Evolutionary conservation across 768 basidiomycete genomes (phyloP).

Genomic region (Daedaleopsis sinensis): DNA sequence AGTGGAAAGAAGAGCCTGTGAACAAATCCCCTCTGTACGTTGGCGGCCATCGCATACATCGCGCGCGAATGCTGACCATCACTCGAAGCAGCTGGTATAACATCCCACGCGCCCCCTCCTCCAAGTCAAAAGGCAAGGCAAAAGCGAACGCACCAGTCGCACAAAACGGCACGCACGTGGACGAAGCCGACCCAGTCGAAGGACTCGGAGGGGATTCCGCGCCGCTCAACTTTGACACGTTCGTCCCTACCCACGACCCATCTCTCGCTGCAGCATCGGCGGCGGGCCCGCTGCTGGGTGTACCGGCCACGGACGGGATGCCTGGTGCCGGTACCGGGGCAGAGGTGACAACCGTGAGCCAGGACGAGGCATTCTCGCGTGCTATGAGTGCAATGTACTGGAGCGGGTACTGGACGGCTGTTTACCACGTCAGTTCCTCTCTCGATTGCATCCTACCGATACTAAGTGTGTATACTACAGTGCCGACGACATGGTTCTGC

Average conservation of each 20-base stretch:
- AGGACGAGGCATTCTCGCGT: slow-evolving; percentile 77
- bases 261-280: slow-evolving; percentile 46
- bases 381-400: slow-evolving; percentile 85
- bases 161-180: neutral
- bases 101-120: slow-evolving; percentile 42
- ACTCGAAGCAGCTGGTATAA: slow-evolving; percentile 73
- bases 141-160: slow-evolving; percentile 1
- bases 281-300: slow-evolving; percentile 16
- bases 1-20: slow-evolving; percentile 71
- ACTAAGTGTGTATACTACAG: neutral
- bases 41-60: neutral
- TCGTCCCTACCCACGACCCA: slow-evolving; percentile 70
- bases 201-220: slow-evolving; percentile 50
- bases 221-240: slow-evolving; percentile 72
- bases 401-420: slow-evolving; percentile 86
- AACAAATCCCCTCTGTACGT: slow-evolving; percentile 72
- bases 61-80: neutral
- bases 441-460: neutral
- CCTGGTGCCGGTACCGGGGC: neutral
- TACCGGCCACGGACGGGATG: slow-evolving; percentile 17
- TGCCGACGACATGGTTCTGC: slow-evolving; percentile 15
- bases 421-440: slow-evolving; percentile 66
- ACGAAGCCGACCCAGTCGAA: slow-evolving; percentile 8
- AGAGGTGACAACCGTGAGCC: slow-evolving; percentile 44
- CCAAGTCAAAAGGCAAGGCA: slow-evolving; percentile 19